These are phyloP conservation scores for Melampsora americana DNA, from an alignment of 1,284 basidiomycete species.

Conservation along the genomic window DNA sequence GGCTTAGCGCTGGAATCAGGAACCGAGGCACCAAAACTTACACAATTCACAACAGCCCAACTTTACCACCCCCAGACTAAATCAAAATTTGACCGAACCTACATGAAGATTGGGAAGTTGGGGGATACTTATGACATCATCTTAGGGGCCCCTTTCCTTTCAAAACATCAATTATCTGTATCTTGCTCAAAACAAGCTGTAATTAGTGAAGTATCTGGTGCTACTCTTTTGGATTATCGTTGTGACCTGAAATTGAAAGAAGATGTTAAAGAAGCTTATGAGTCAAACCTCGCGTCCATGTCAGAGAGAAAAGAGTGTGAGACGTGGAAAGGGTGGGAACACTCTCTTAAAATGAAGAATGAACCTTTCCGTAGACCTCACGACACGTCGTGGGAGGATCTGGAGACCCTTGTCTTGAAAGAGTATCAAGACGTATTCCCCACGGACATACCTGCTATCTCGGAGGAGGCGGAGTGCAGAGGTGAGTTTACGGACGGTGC, in stretches of 20 bases:
- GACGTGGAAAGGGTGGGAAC: not conserved
- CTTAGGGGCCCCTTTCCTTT: not conserved
- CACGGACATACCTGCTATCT: constrained; percentile 10
- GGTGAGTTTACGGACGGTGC: not conserved
- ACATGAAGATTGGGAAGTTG: not conserved
- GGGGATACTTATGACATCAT: not conserved
- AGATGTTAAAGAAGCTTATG: no score
- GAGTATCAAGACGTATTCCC: constrained; percentile 5
- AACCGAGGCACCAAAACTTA: not conserved
- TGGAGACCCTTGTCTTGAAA: not conserved
- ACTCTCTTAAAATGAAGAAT: no score
- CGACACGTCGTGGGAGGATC: not conserved
- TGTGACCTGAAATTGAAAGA: no score
- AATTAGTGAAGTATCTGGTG: no score
- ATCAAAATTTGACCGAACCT: not conserved
- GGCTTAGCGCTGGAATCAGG: not conserved
- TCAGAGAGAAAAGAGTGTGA: not conserved
- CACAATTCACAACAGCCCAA: not conserved
- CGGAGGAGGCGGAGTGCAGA: not conserved
- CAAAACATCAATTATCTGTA: not conserved
- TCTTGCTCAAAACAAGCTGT: not conserved
- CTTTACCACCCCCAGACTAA: not conserved
- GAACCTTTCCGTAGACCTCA: not conserved
- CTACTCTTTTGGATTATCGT: no score
- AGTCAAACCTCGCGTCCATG: no score